phyloP scores from a whole-genome alignment of 192 early-diverging fungal genomes.

The Entomortierella lignicola region DNA sequence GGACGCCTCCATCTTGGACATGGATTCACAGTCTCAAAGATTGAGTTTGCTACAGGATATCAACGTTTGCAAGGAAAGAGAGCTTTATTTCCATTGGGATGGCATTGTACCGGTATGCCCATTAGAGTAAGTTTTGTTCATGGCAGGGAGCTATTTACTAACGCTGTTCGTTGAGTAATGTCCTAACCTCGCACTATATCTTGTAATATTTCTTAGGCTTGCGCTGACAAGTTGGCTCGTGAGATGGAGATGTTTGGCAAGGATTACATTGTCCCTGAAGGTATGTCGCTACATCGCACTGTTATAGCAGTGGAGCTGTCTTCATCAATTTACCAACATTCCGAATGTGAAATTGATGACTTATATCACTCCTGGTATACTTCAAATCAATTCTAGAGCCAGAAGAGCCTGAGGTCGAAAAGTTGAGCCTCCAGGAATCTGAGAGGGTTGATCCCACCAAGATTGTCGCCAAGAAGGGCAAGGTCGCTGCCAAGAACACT shows the following conservation, averaged over 20 bases:
- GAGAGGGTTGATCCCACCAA: constrained; percentile 70
- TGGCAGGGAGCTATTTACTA: background rate
- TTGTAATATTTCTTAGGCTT: constrained; percentile 64
- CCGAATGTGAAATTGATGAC: constrained; percentile 32
- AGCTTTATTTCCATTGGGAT: constrained; percentile 94
- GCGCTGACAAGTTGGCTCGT: constrained; percentile 86
- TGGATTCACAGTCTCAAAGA: constrained; percentile 95
- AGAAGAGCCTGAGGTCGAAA: constrained; percentile 54
- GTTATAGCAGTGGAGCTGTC: no score
- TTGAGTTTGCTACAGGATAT: constrained; percentile 96
- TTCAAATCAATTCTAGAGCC: constrained; percentile 22
- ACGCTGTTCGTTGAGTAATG: background rate
- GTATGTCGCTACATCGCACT: no score
- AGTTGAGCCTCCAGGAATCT: constrained; percentile 55
- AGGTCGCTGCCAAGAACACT: constrained; percentile 89
- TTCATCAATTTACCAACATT: background rate
- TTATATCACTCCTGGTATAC: background rate
- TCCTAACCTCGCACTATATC: background rate
- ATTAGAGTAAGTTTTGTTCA: constrained; percentile 78
- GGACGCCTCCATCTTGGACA: constrained; percentile 94
- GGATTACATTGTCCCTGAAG: constrained; percentile 50
- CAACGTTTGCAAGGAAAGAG: constrained; percentile 93
- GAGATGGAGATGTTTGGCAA: constrained; percentile 88
- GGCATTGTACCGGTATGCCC: constrained; percentile 99
- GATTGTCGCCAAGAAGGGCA: constrained; percentile 81